These are phyloP conservation scores for Neocallimastix lanati DNA, from an alignment of 192 early-diverging fungal species.

Conservation along the genomic window DNA sequence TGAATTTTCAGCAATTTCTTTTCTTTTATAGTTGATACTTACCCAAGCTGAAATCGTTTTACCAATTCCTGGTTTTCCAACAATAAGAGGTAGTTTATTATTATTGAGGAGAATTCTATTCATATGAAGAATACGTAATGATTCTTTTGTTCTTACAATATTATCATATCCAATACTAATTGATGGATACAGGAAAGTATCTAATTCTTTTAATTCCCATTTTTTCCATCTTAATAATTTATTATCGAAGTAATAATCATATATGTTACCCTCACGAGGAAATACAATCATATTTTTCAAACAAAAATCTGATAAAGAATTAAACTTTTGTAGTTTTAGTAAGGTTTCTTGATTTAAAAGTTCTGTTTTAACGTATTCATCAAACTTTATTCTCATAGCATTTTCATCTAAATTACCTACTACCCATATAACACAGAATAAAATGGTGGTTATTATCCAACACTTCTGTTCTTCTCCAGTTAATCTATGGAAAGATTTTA, in stretches of 20 bases:
- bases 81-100: not conserved
- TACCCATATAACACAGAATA: not conserved
- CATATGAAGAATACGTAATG: not conserved
- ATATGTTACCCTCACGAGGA: not conserved
- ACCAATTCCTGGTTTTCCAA: not conserved
- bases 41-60: not conserved
- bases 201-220: not conserved
- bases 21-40: not conserved
- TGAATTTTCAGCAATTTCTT: not conserved
- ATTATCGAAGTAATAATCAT: not conserved
- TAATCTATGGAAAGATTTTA: not conserved
- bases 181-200: not conserved
- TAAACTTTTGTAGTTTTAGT: not conserved
- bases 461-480: not conserved
- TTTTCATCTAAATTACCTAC: not conserved
- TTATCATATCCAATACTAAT: not conserved
- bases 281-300: not conserved
- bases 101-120: not conserved
- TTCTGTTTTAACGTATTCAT: not conserved
- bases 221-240: not conserved
- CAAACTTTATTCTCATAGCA: not conserved
- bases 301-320: not conserved
- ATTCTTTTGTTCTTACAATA: not conserved
- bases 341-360: not conserved
- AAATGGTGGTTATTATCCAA: not conserved